These are phyloP conservation scores for Celoporthe dispersa DNA, from an alignment of 2,329 filamentous ascomycete species.

Conservation along the genomic window DNA sequence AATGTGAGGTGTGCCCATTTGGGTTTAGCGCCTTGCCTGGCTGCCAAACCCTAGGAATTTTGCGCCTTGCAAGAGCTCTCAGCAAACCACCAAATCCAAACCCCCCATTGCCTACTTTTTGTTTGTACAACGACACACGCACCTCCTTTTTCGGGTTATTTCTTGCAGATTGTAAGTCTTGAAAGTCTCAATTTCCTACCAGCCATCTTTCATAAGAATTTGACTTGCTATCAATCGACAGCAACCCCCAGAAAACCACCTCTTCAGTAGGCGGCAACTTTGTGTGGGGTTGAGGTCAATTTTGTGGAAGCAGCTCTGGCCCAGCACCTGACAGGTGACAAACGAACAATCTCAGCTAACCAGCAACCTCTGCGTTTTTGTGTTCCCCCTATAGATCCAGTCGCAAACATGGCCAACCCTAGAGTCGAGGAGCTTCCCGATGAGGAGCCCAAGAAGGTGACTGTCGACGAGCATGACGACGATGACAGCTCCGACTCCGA, in stretches of 20 bases:
- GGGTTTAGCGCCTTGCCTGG: constrained; percentile 41
- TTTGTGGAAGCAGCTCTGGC: constrained; percentile 28
- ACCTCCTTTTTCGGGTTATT: constrained; percentile 15
- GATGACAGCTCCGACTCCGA: constrained; percentile 77
- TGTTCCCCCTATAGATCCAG: constrained; percentile 25
- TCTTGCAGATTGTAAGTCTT: constrained; percentile 25
- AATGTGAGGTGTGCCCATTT: constrained; percentile 45
- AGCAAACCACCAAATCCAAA: constrained; percentile 20
- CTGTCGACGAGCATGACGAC: constrained; percentile 73
- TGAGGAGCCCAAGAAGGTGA: constrained; percentile 86
- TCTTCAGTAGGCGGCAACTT: constrained; percentile 19
- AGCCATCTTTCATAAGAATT: constrained; percentile 5
- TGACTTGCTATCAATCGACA: neutral
- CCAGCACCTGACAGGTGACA: neutral
- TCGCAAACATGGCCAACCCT: constrained; percentile 85
- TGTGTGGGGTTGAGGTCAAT: constrained; percentile 28
- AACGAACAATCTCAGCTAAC: constrained; percentile 32
- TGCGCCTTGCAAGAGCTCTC: constrained; percentile 27
- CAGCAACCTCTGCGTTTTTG: constrained; percentile 38
- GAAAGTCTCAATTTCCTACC: neutral
- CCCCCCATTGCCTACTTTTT: constrained; percentile 21
- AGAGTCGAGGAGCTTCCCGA: constrained; percentile 97
- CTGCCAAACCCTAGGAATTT: constrained; percentile 48
- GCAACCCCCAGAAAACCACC: constrained; percentile 15
- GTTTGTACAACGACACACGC: constrained; percentile 19